Percentiles rank a stretch among this genome's conserved stretches.
Evolutionary conservation across 2,329 filamentous ascomycete species (phyloP).

Genomic region (Scortechinia acanthostroma): DNA sequence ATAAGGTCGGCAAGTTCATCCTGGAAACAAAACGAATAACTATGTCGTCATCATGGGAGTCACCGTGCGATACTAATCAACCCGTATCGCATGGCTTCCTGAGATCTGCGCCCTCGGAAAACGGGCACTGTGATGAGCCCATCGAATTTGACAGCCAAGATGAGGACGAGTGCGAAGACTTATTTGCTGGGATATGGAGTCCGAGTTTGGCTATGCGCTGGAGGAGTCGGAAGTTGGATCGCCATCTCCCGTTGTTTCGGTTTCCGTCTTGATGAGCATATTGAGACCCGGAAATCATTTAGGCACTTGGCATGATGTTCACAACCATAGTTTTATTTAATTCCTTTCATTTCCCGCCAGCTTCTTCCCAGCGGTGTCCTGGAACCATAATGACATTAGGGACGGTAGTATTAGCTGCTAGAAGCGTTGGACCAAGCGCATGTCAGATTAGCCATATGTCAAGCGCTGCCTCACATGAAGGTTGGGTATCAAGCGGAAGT

Average conservation of each 20-base stretch:
- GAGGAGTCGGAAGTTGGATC: conserved; percentile 27
- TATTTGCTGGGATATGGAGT: conserved; percentile 57
- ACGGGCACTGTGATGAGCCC: conserved; percentile 16
- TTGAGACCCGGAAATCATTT: too few species aligned
- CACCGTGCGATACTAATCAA: conserved; percentile 5
- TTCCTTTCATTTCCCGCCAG: too few species aligned
- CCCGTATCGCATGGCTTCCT: background rate
- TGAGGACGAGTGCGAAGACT: conserved; percentile 60
- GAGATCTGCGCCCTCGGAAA: conserved; percentile 7
- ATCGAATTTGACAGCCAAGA: conserved; percentile 58
- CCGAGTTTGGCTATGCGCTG: conserved; percentile 33
- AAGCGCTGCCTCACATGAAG: too few species aligned
- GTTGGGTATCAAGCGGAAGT: too few species aligned
- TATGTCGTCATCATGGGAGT: conserved; percentile 41
- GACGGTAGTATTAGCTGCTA: too few species aligned
- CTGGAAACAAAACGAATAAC: conserved; percentile 50
- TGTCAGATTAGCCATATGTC: too few species aligned
- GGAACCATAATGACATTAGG: too few species aligned
- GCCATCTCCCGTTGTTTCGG: background rate
- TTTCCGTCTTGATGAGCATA: too few species aligned
- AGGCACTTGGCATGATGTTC: too few species aligned
- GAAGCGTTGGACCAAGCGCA: too few species aligned
- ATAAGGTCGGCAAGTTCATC: conserved; percentile 64
- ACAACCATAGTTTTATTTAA: too few species aligned
- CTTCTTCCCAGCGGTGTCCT: too few species aligned